Evolutionary conservation across 108 stramenopile genomes (phyloP).

Genomic region (Cyclostephanos tholiformis): DNA sequence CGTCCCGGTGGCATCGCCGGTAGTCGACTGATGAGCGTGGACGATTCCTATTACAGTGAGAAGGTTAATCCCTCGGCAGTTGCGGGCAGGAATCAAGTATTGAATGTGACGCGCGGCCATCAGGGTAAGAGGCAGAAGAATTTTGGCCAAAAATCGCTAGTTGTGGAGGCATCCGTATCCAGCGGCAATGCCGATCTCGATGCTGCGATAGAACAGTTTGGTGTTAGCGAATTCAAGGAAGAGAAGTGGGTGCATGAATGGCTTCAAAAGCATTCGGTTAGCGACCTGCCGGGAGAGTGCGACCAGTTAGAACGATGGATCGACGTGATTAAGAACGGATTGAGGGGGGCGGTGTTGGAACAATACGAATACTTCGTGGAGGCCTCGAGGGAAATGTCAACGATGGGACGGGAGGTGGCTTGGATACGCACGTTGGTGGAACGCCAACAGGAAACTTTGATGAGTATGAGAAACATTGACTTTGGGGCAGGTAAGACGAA

Average conservation of each 20-base stretch:
- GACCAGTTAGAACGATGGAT: slow-evolving; percentile 74
- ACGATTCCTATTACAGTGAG: slow-evolving; percentile 5
- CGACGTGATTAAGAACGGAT: slow-evolving; percentile 69
- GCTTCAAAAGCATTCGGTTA: slow-evolving; percentile 66
- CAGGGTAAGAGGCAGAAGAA: slow-evolving; percentile 16
- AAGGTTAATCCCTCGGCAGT: slow-evolving; percentile 1
- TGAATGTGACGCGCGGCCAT: not conserved
- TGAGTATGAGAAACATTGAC: slow-evolving; percentile 87
- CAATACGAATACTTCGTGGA: slow-evolving; percentile 92
- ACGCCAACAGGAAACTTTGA: slow-evolving; percentile 73
- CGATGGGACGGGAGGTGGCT: slow-evolving; percentile 82
- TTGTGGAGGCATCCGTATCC: slow-evolving; percentile 16
- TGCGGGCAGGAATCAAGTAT: not conserved
- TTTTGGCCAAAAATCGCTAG: slow-evolving; percentile 31
- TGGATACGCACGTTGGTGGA: slow-evolving; percentile 70
- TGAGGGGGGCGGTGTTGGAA: slow-evolving; percentile 82
- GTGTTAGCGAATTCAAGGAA: slow-evolving; percentile 59
- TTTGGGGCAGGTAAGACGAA: slow-evolving; percentile 46
- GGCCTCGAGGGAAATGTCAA: slow-evolving; percentile 87
- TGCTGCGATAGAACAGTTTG: slow-evolving; percentile 62
- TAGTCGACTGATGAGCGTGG: slow-evolving; percentile 31
- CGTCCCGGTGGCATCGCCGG: slow-evolving; percentile 44
- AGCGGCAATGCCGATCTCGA: slow-evolving; percentile 47
- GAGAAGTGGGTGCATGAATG: slow-evolving; percentile 73
- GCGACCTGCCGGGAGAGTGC: slow-evolving; percentile 57